These are phyloP conservation scores for Ceratobasidium sp. DNA, from an alignment of 1,284 basidiomycete species.

Conservation along the genomic window DNA sequence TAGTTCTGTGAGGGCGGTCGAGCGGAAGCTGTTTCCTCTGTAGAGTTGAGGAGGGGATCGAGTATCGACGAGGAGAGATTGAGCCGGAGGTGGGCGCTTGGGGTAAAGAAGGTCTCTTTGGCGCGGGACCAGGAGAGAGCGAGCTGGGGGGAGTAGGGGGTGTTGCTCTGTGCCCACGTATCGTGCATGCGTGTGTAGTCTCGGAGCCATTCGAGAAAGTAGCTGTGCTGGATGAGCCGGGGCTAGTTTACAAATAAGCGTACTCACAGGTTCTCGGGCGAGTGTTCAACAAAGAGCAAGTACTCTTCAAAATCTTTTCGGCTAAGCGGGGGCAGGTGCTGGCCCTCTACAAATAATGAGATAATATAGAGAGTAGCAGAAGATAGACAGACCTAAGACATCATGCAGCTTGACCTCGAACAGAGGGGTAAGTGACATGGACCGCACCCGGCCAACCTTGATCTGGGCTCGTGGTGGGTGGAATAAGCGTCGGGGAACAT, in stretches of 20 bases:
- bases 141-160: conserved; percentile 55
- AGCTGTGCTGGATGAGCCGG: conserved; percentile 32
- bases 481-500: conserved; percentile 44
- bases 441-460: conserved; percentile 46
- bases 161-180: conserved; percentile 11
- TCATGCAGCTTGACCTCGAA: conserved; percentile 43
- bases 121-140: conserved; percentile 80
- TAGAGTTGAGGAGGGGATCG: conserved; percentile 63
- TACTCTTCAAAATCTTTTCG: conserved; percentile 50
- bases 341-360: conserved; percentile 26
- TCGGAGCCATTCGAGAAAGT: conserved; percentile 48
- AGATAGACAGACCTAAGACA: conserved; percentile 37
- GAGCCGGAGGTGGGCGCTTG: conserved; percentile 76
- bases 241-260: background rate
- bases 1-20: background rate
- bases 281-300: conserved; percentile 48
- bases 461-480: conserved; percentile 46
- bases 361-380: background rate
- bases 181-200: conserved; percentile 45
- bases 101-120: conserved; percentile 81
- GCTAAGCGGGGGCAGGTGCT: conserved; percentile 49
- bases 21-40: conserved; percentile 7
- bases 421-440: conserved; percentile 21
- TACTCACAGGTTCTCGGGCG: conserved; percentile 49
- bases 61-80: conserved; percentile 74